Evolutionary conservation across 495 filamentous ascomycete species (phyloP).

Genomic region (Aspergillus hancockii): DNA sequence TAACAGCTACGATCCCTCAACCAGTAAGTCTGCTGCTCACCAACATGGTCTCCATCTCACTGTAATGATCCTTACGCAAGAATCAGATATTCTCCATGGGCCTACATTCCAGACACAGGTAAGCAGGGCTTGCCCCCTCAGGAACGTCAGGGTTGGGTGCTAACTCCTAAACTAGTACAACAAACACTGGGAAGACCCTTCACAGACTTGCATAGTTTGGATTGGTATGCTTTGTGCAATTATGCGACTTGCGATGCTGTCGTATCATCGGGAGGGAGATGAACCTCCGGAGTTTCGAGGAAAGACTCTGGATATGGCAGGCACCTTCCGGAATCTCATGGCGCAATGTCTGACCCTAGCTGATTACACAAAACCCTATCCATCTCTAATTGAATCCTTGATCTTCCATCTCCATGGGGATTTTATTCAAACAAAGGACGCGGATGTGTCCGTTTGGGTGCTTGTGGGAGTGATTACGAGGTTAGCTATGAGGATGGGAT

Average conservation of each 20-base stretch:
- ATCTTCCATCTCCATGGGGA: constrained; percentile 84
- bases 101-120: constrained; percentile 77
- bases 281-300: constrained; percentile 81
- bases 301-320: constrained; percentile 74
- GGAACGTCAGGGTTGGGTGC: constrained; percentile 1
- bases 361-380: constrained; percentile 85
- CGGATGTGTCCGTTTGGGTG: constrained; percentile 81
- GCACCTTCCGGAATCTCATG: constrained; percentile 75
- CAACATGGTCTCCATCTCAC: background rate
- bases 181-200: constrained; percentile 82
- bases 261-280: constrained; percentile 85
- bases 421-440: constrained; percentile 73
- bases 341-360: constrained; percentile 85
- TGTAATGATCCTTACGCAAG: constrained; percentile 39
- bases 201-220: constrained; percentile 81
- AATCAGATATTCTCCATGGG: constrained; percentile 74
- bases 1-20: constrained; percentile 69
- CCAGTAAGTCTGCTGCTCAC: constrained; percentile 51
- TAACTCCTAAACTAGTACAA: constrained; percentile 59
- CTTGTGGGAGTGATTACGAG: constrained; percentile 78
- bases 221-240: constrained; percentile 85
- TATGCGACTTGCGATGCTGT: constrained; percentile 86
- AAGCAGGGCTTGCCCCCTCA: constrained; percentile 10
- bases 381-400: constrained; percentile 86
- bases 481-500: constrained; percentile 91